Base-by-base conservation (phyloP, 495 filamentous ascomycete species). In the Podospora pseudocomata region DNA sequence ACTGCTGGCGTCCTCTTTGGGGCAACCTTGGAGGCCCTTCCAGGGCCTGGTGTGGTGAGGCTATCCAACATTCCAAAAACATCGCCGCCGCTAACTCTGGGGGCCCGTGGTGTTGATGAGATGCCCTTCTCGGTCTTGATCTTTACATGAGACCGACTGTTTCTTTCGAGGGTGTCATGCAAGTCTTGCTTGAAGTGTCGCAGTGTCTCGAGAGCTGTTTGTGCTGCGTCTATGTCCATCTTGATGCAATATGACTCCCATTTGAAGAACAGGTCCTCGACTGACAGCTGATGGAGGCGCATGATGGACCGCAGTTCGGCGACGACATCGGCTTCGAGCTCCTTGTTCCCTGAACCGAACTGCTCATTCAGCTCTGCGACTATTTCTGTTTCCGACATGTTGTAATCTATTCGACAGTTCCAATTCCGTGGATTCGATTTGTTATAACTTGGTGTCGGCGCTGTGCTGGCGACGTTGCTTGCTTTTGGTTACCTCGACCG, bases 211-310 rank as follows among this genome's bases (percentile, higher is more conserved):
- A 93, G 75, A 68, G 88, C 86, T 65, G 94, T 75, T 63, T 86
- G 91, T 56, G 86, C 88, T 69, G 92, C 89, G 23, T 94, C 91
- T 53, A 83, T 73, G 20, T 83, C 84, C 91, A 97, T 95, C 80
- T 94, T 97, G 71, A 99, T 90, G 75, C 88, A 90, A 82, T 97
- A 98, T 0, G 92, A 92, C 73, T 99, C 94, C 95, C 95, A 99
- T 86, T 97, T 97, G 86, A 89, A 97, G 76, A 90, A 97, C 19
- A 97, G 83, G 72, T 99, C 94, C 74, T 97, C 86, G 28, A 86
- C 82, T 32, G 85, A 82, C 66, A 97, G 85, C 20, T 85, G 84
- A 77, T 97, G 91, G 19, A 97, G 80, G 63, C 89, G 88, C 77
- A 95, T 85, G 71, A 97, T 96, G 30, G 91, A 93, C 72, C 88